Evolutionary conservation across 139 green algal species (phyloP).

Genomic region (Chlamydomonas asymmetrica): DNA sequence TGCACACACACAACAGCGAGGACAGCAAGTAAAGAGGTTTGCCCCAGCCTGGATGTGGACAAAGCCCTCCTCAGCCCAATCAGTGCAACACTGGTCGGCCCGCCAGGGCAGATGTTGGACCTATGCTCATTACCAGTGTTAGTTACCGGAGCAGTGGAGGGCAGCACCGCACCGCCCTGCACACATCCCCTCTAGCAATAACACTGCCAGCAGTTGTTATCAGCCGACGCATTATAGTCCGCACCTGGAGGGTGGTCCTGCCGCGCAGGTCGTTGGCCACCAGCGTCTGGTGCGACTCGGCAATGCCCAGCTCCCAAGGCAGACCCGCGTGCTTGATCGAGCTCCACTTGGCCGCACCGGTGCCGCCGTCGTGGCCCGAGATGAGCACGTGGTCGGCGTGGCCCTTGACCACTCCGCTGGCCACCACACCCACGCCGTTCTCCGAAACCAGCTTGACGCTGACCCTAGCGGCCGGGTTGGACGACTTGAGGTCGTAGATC

Average conservation of each 20-base stretch:
- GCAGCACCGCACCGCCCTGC: too few species aligned
- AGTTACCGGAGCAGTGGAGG: too few species aligned
- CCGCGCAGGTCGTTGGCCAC: constrained; percentile 96
- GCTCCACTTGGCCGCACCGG: constrained; percentile 85
- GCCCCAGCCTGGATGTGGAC: too few species aligned
- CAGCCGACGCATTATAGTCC: not conserved
- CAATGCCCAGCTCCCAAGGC: constrained; percentile 94
- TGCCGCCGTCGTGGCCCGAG: constrained; percentile 92
- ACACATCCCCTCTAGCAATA: too few species aligned
- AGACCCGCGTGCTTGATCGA: constrained; percentile 81
- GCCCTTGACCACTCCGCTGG: constrained; percentile 90
- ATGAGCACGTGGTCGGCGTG: constrained; percentile 97
- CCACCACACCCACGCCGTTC: constrained; percentile 92
- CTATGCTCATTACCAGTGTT: too few species aligned
- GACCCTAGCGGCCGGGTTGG: constrained; percentile 67
- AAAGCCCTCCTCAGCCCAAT: too few species aligned
- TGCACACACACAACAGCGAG: not conserved
- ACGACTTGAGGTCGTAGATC: constrained; percentile 94
- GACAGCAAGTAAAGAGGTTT: too few species aligned
- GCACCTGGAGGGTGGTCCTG: constrained; percentile 74
- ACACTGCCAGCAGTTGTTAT: too few species aligned
- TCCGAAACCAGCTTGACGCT: constrained; percentile 95
- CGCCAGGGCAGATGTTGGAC: too few species aligned
- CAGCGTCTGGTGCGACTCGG: constrained; percentile 94
- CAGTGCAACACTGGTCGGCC: too few species aligned